phyloP scores from a whole-genome alignment of 306 rosid genomes.

The Argentina anserina region DNA sequence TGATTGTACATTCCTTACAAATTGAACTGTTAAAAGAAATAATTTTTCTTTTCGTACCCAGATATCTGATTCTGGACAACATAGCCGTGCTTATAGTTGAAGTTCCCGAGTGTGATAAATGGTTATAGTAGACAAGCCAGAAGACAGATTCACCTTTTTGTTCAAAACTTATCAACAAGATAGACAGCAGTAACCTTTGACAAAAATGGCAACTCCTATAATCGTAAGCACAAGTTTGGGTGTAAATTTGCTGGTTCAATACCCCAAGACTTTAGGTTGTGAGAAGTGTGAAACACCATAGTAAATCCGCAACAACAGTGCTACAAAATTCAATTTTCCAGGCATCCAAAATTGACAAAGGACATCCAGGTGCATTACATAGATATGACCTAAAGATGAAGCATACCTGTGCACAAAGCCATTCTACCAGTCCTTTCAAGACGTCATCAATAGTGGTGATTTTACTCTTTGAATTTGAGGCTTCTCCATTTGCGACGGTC shows the following conservation, averaged over 20 bases:
- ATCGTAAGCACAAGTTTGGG: not conserved
- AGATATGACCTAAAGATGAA: slow-evolving; percentile 5
- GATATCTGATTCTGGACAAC: not conserved
- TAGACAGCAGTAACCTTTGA: not conserved
- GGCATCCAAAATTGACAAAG: not conserved
- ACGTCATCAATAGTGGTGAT: slow-evolving; percentile 70
- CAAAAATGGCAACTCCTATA: not conserved
- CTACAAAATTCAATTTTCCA: not conserved
- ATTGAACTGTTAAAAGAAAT: not conserved
- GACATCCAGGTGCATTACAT: not conserved
- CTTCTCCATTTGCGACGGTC: slow-evolving; percentile 53
- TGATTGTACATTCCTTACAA: not conserved
- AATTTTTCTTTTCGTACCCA: not conserved
- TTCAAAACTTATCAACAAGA: not conserved
- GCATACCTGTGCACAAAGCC: slow-evolving; percentile 97
- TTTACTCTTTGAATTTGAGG: slow-evolving; percentile 65
- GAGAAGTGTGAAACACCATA: not conserved
- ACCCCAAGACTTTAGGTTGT: not conserved
- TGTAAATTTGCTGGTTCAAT: not conserved
- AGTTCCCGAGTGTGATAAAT: not conserved
- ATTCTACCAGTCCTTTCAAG: slow-evolving; percentile 81
- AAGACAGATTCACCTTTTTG: not conserved
- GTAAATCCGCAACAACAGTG: not conserved
- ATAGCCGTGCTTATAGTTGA: not conserved
- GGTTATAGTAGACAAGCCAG: not conserved